Percentiles rank a stretch among this genome's conserved stretches.
phyloP scores from a whole-genome alignment of 2,329 filamentous ascomycete species.

The Cercospora berteroae region DNA sequence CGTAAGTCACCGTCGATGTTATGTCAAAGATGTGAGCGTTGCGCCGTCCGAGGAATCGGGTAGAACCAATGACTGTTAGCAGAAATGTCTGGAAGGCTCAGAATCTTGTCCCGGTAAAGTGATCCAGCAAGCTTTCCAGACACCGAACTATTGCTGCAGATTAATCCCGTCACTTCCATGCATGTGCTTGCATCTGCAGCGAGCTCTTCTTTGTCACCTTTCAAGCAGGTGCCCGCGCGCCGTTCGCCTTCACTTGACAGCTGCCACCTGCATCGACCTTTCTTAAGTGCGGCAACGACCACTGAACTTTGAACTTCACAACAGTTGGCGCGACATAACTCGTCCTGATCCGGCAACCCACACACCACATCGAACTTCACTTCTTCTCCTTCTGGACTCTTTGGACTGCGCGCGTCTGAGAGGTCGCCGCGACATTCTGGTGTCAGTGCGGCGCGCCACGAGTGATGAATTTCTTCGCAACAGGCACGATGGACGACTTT shows the following conservation, averaged over 20 bases:
- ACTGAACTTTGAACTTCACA: neutral
- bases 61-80: neutral
- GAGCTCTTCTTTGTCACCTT: neutral
- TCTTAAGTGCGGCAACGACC: neutral
- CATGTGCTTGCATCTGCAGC: neutral
- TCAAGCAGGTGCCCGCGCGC: neutral
- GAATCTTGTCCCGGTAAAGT: neutral
- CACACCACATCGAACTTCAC: neutral
- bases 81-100: neutral
- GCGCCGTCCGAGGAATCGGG: neutral
- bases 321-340: neutral
- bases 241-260: neutral
- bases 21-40: neutral
- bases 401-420: neutral
- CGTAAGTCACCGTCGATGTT: neutral
- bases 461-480: neutral
- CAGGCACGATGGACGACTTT: neutral
- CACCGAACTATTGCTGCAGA: neutral
- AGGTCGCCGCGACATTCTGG: neutral
- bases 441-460: neutral
- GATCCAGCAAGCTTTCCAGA: neutral
- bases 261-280: neutral
- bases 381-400: neutral
- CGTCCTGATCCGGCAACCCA: neutral
- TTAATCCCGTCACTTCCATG: neutral